These are phyloP conservation scores for Paspalum notatum DNA, from an alignment of 176 grass and related monocot species.

Conservation along the genomic window DNA sequence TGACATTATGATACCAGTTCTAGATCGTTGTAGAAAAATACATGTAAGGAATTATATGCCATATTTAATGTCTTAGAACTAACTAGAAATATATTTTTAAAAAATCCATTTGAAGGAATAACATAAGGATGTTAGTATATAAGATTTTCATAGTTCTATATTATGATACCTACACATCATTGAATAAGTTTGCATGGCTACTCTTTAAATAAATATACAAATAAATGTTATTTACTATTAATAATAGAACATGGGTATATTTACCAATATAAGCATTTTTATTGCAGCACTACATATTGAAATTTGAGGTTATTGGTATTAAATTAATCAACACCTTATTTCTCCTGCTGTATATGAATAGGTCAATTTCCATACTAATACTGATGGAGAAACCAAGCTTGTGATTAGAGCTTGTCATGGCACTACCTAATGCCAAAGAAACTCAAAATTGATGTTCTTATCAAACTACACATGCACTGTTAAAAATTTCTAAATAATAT, in stretches of 20 bases:
- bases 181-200: neutral
- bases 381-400: neutral
- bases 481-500: neutral
- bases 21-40: conserved; percentile 8
- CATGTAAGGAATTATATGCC: neutral
- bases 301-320: neutral
- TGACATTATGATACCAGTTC: conserved; percentile 42
- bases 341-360: neutral
- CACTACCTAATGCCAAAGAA: neutral
- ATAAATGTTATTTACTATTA: neutral
- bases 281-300: neutral
- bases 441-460: too few relatives aligned
- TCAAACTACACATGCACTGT: neutral
- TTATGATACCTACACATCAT: neutral
- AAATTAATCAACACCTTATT: neutral
- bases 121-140: neutral
- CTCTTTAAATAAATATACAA: neutral
- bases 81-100: too few relatives aligned
- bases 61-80: neutral
- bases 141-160: neutral
- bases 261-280: neutral
- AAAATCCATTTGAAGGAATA: neutral
- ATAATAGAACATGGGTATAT: neutral
- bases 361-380: neutral
- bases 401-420: neutral